phyloP scores from a whole-genome alignment of 2,329 filamentous ascomycete species.

The Calonectria hawksworthii region DNA sequence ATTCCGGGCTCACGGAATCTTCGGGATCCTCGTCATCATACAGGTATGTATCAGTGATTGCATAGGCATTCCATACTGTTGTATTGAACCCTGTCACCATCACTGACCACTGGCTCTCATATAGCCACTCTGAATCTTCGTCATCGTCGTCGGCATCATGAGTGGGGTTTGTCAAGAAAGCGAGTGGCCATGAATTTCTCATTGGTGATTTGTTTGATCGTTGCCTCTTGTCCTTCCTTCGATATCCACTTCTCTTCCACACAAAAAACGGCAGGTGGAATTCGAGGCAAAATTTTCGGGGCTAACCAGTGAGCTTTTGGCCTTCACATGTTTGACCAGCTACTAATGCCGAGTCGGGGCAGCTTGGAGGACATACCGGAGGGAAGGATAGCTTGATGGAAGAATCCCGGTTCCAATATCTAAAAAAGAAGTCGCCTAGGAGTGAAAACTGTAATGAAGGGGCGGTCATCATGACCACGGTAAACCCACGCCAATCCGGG shows the following conservation, averaged over 20 bases:
- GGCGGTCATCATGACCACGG: not conserved
- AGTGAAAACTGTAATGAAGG: not conserved
- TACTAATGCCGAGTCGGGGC: not conserved
- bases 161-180: not conserved
- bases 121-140: not conserved
- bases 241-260: not conserved
- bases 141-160: not conserved
- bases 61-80: not conserved
- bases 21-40: not conserved
- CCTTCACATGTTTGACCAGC: not conserved
- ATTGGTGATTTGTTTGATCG: not conserved
- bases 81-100: not conserved
- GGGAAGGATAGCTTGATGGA: not conserved
- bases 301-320: not conserved
- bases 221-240: not conserved
- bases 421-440: not conserved
- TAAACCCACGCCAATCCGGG: not conserved
- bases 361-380: not conserved
- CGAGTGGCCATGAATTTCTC: not conserved
- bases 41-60: conserved; percentile 13
- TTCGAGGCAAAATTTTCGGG: not conserved
- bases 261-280: not conserved
- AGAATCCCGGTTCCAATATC: not conserved
- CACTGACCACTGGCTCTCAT: conserved; percentile 19
- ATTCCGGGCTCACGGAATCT: not conserved